phyloP scores from a whole-genome alignment of 306 rosid genomes.

The Corylus heterophylla region DNA sequence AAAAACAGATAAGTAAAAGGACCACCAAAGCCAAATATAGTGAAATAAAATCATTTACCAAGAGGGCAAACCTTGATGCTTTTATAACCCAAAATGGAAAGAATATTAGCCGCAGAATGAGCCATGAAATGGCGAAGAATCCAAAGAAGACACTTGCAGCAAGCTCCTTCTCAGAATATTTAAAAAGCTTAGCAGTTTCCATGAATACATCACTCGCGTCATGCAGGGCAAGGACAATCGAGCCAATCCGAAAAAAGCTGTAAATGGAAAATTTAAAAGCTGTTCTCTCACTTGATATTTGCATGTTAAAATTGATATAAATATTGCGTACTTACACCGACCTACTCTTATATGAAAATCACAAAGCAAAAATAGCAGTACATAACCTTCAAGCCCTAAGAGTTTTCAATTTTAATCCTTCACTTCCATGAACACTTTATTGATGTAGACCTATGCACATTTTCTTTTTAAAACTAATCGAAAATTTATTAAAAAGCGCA shows the following conservation, averaged over 20 bases:
- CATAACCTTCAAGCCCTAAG: neutral
- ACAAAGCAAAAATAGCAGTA: neutral
- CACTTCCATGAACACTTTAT: neutral
- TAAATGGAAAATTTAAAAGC: conserved; percentile 27
- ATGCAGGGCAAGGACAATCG: conserved; percentile 83
- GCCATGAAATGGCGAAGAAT: conserved; percentile 82
- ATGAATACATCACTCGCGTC: conserved; percentile 94
- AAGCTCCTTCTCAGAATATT: conserved; percentile 86
- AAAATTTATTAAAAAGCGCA: no score
- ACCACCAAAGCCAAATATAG: conserved; percentile 25
- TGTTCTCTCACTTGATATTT: conserved; percentile 22
- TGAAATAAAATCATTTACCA: conserved; percentile 31
- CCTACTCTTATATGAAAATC: neutral
- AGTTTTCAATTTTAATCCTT: neutral
- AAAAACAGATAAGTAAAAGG: conserved; percentile 31
- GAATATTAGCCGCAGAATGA: conserved; percentile 71
- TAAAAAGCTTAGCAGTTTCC: conserved; percentile 98
- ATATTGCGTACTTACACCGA: conserved; percentile 10
- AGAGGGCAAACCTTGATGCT: conserved; percentile 73
- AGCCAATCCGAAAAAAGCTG: conserved; percentile 90
- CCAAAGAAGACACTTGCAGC: conserved; percentile 87
- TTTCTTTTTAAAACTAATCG: no score
- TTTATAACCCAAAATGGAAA: conserved; percentile 88
- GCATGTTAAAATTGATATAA: conserved; percentile 11
- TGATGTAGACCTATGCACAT: neutral